Percentiles rank a stretch among this genome's conserved stretches.
Evolutionary conservation across 1,284 basidiomycete species (phyloP).

Genomic region (Ustilago curta): DNA sequence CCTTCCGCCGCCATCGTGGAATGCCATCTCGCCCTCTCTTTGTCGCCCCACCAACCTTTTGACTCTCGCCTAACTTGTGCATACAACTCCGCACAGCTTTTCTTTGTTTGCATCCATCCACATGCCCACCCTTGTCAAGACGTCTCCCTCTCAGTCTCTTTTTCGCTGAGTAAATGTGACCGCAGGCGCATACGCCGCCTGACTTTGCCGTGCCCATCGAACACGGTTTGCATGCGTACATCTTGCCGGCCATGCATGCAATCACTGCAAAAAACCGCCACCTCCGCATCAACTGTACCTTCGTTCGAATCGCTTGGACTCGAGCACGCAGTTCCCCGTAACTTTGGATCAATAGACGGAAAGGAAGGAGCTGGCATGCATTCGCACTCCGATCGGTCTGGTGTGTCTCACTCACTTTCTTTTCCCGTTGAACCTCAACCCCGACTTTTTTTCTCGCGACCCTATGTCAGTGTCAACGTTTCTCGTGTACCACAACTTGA

Average conservation of each 20-base stretch:
- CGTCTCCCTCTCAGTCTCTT: no score
- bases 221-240: background rate
- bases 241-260: constrained; percentile 6
- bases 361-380: background rate
- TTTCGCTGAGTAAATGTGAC: background rate
- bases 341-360: background rate
- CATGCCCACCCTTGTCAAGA: no score
- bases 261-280: background rate
- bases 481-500: background rate
- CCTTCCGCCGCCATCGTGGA: constrained; percentile 24
- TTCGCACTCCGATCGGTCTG: constrained; percentile 14
- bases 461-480: constrained; percentile 3
- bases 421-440: background rate
- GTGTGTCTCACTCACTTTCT: constrained; percentile 8
- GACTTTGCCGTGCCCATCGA: constrained; percentile 9
- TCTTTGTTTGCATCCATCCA: no score
- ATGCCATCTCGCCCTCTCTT: background rate
- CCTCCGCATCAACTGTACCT: no score
- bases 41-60: background rate
- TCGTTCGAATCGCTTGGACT: background rate
- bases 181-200: background rate
- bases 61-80: background rate
- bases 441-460: background rate
- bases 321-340: background rate
- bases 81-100: no score